Percentiles rank a stretch among this genome's conserved stretches.
These are phyloP conservation scores for Bassia scoparia DNA, from an alignment of 148 eudicot species.

Conservation along the genomic window DNA sequence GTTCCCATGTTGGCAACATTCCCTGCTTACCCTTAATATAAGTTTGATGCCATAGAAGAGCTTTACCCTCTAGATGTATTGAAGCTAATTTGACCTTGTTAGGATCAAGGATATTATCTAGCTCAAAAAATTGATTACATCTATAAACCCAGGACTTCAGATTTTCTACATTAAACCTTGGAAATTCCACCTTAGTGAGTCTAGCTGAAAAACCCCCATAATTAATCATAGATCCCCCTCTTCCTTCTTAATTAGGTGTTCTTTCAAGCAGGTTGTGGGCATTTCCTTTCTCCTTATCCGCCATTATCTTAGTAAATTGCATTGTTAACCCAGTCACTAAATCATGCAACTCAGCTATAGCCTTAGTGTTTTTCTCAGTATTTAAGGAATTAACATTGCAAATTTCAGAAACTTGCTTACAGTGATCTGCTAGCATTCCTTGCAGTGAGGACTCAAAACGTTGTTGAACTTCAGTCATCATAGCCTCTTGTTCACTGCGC, in stretches of 20 bases:
- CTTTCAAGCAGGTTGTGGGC: too few relatives aligned
- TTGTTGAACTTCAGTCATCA: too few relatives aligned
- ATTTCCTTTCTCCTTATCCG: background rate
- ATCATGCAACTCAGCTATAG: background rate
- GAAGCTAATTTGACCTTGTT: background rate
- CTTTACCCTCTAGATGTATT: background rate
- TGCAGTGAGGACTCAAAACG: too few relatives aligned
- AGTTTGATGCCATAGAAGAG: background rate
- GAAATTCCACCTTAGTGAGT: background rate
- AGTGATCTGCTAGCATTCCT: background rate
- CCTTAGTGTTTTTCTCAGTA: background rate
- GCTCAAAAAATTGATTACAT: background rate
- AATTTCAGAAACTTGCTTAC: background rate
- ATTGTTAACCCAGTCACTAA: background rate
- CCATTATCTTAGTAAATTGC: background rate
- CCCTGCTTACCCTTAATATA: background rate
- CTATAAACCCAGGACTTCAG: too few relatives aligned
- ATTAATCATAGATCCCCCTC: too few relatives aligned
- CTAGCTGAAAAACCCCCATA: too few relatives aligned
- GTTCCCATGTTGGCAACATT: background rate
- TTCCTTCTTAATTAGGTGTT: too few relatives aligned
- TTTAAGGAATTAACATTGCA: too few relatives aligned
- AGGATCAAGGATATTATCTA: background rate
- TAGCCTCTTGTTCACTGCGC: too few relatives aligned
- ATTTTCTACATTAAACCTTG: background rate